Conservation (phyloP, 306 rosid species). For the Cajanus cajan region DNA sequence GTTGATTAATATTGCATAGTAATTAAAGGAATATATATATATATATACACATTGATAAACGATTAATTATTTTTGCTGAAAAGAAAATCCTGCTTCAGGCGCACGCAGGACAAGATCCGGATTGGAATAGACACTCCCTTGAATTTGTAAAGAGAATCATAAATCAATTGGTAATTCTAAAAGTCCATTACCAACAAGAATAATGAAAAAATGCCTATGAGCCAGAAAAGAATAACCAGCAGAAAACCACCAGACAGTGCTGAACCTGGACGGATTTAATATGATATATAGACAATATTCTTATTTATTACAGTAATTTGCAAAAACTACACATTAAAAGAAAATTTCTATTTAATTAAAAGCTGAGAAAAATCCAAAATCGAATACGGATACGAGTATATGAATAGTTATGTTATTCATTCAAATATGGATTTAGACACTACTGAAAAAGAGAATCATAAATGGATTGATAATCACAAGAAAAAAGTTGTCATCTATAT, state of each 20-base stretch:
- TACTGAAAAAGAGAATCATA: neutral
- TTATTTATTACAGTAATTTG: no score
- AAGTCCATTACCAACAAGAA: neutral
- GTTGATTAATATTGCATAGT: no score
- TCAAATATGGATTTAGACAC: neutral
- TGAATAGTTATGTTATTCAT: neutral
- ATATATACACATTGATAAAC: no score
- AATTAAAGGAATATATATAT: no score
- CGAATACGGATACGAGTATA: neutral
- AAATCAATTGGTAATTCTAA: neutral
- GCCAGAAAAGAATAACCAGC: neutral
- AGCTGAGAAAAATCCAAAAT: neutral
- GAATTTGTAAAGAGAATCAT: no score
- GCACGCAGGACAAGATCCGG: no score
- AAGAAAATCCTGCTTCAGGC: no score
- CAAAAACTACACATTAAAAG: neutral
- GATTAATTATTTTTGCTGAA: no score
- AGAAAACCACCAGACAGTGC: neutral
- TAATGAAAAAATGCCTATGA: neutral
- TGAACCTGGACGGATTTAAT: neutral
- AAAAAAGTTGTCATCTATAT: slow-evolving; percentile 25
- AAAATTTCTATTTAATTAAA: neutral
- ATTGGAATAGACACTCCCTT: no score
- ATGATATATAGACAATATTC: no score
- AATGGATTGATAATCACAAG: slow-evolving; percentile 18